Conservation (phyloP, 1,284 basidiomycete species). For the Apiotrichum akiyoshidainum region DNA sequence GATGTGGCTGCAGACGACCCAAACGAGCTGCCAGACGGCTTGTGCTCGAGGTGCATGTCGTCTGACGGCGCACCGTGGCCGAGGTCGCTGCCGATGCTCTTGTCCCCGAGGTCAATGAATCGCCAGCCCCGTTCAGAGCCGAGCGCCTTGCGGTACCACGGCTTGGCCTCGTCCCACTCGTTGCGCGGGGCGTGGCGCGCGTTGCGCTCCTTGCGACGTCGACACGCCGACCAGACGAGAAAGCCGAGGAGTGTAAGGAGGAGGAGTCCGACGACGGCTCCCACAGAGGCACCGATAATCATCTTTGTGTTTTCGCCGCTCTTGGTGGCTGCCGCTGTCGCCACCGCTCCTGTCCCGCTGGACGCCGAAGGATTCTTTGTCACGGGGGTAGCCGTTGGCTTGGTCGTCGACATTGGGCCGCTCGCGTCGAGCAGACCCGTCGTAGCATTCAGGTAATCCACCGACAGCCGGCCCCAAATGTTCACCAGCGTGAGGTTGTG, state of each 20-base stretch:
- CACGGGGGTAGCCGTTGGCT: neutral
- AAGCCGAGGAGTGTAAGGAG: slow-evolving; percentile 10
- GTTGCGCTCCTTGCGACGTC: slow-evolving; percentile 3
- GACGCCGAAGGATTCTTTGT: no score
- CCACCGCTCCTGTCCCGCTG: neutral
- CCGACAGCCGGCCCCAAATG: slow-evolving; percentile 26
- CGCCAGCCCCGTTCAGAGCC: slow-evolving; percentile 12
- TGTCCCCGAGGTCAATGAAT: slow-evolving; percentile 7
- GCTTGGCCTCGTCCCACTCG: slow-evolving; percentile 6
- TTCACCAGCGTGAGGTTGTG: slow-evolving; percentile 33
- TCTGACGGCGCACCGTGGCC: neutral
- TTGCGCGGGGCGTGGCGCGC: slow-evolving; percentile 1
- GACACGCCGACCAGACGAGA: slow-evolving; percentile 12
- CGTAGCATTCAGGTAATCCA: slow-evolving; percentile 30
- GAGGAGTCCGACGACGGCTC: slow-evolving; percentile 8
- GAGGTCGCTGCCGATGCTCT: neutral
- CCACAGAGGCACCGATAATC: slow-evolving; percentile 12
- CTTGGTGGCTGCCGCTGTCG: neutral
- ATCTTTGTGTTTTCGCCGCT: neutral
- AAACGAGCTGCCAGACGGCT: slow-evolving; percentile 11
- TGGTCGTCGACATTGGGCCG: slow-evolving; percentile 9
- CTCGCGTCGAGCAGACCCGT: neutral
- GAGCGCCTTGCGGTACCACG: slow-evolving; percentile 11
- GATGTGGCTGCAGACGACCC: slow-evolving; percentile 2
- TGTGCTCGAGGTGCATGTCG: neutral